phyloP scores from a whole-genome alignment of 768 basidiomycete genomes.

The Hypholoma sublateritium region DNA sequence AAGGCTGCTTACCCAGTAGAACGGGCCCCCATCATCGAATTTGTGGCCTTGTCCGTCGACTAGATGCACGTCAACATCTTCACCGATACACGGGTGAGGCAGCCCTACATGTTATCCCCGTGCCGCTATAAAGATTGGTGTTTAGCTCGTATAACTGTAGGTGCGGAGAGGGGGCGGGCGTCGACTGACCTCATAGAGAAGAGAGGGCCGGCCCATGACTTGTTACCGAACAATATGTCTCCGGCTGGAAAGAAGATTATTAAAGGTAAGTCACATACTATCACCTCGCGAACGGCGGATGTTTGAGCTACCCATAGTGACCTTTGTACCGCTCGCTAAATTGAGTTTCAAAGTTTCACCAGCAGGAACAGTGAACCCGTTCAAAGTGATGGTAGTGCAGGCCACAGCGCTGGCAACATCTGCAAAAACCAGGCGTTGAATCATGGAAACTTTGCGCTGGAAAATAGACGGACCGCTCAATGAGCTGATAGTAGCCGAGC shows the following conservation, averaged over 20 bases:
- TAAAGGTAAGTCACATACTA: background rate
- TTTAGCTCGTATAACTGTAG: background rate
- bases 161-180: background rate
- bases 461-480: conserved; percentile 31
- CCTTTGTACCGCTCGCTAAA: conserved; percentile 49
- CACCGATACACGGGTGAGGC: background rate
- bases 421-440: background rate
- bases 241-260: conserved; percentile 39
- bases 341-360: conserved; percentile 49
- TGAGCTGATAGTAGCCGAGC: conserved; percentile 56
- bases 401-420: conserved; percentile 38
- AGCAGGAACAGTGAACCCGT: conserved; percentile 55
- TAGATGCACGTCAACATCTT: conserved; percentile 8
- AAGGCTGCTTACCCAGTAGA: conserved; percentile 34
- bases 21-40: conserved; percentile 43
- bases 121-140: conserved; percentile 36
- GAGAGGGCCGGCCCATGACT: conserved; percentile 53
- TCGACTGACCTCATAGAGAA: conserved; percentile 46
- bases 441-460: background rate
- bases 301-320: conserved; percentile 52
- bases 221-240: conserved; percentile 54
- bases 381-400: conserved; percentile 60
- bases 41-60: conserved; percentile 42
- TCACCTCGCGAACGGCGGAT: background rate
- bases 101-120: conserved; percentile 48